Conservation (phyloP, 75 land plant species). For the Cryptomeria japonica region DNA sequence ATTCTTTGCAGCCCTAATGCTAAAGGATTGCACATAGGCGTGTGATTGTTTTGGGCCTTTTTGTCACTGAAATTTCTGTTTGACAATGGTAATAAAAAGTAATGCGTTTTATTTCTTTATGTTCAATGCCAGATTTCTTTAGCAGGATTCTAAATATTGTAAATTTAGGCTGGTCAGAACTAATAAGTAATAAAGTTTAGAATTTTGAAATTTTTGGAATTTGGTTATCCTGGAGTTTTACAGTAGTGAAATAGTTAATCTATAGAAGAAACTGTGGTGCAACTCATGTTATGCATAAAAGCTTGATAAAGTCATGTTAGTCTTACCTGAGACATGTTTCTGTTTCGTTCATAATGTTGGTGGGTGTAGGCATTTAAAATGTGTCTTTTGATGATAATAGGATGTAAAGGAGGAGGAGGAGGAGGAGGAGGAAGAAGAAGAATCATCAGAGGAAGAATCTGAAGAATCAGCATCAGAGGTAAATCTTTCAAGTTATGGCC, state of each 20-base stretch:
- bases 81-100: neutral
- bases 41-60: neutral
- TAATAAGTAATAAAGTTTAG: neutral
- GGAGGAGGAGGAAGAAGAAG: slow-evolving; percentile 41
- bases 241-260: neutral
- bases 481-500: neutral
- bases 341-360: neutral
- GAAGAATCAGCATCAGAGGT: slow-evolving; percentile 26
- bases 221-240: neutral
- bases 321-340: neutral
- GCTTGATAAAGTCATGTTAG: neutral
- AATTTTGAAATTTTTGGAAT: neutral
- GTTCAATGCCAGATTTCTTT: neutral
- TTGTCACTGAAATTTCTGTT: neutral
- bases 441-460: slow-evolving; percentile 51
- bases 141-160: neutral
- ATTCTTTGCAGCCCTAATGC: neutral
- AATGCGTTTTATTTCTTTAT: neutral
- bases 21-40: neutral
- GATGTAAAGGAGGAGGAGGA: slow-evolving; percentile 39
- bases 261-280: neutral
- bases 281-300: neutral
- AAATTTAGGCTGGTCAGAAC: too few relatives aligned
- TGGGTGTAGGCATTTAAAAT: neutral
- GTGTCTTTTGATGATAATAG: slow-evolving; percentile 22